phyloP scores from a whole-genome alignment of 352 stramenopile species.

The Hyaloperonospora brassicae region DNA sequence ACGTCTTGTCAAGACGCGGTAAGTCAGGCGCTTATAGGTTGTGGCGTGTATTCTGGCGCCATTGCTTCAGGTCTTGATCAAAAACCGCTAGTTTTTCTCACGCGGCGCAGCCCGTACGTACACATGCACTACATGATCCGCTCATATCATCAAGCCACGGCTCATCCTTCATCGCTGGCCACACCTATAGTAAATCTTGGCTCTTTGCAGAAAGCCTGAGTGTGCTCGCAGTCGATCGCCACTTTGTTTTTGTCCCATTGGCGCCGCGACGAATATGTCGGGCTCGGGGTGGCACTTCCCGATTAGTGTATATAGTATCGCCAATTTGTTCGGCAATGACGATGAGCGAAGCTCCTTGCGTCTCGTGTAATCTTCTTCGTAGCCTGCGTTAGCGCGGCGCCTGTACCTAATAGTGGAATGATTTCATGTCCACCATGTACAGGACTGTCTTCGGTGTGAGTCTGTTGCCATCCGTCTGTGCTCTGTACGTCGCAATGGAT shows the following conservation, averaged over 20 bases:
- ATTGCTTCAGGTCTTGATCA: slow-evolving; percentile 39
- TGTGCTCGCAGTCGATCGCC: slow-evolving; percentile 63
- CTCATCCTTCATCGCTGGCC: slow-evolving; percentile 51
- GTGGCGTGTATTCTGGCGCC: slow-evolving; percentile 31
- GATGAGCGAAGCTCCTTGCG: slow-evolving; percentile 40
- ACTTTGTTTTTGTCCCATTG: slow-evolving; percentile 62
- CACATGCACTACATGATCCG: slow-evolving; percentile 61
- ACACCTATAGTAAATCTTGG: slow-evolving; percentile 56
- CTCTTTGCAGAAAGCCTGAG: slow-evolving; percentile 49
- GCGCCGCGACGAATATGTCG: slow-evolving; percentile 53
- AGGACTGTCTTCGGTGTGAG: slow-evolving; percentile 46
- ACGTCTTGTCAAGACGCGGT: slow-evolving; percentile 38
- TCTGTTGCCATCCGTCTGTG: slow-evolving; percentile 43
- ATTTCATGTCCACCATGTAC: slow-evolving; percentile 64
- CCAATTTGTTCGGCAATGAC: slow-evolving; percentile 49
- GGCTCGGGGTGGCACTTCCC: slow-evolving; percentile 52
- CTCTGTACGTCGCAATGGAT: slow-evolving; percentile 50
- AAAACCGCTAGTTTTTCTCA: slow-evolving; percentile 43
- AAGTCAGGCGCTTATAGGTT: slow-evolving; percentile 36
- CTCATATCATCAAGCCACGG: slow-evolving; percentile 66
- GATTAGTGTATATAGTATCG: slow-evolving; percentile 52
- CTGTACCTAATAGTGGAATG: slow-evolving; percentile 42
- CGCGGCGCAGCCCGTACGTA: slow-evolving; percentile 55
- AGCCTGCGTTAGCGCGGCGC: slow-evolving; percentile 38
- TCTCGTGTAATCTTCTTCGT: slow-evolving; percentile 45